Evolutionary conservation across 2,329 filamentous ascomycete species (phyloP), one percentile per base, ranked within the genome.

Genomic region (Akanthomyces dipterigenus): DNA sequence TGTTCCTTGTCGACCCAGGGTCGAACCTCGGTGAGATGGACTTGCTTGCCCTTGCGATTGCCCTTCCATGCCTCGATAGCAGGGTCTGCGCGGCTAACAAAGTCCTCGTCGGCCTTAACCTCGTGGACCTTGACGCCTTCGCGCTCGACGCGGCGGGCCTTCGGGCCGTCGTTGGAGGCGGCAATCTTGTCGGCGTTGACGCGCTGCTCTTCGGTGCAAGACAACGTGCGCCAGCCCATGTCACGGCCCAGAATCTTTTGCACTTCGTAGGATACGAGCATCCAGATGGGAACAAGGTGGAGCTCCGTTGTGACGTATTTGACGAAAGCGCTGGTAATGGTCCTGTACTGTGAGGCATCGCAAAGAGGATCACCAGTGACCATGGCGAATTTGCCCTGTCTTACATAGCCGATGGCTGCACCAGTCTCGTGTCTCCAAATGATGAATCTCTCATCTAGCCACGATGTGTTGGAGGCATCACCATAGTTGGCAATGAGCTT

Each of bases 401-500:
- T 84, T 2, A 95, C 90, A 70, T 90, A 97, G 12, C 91, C 90
- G 38, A 96, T 82, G 5, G 92, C 92, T 0, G 92, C 93, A 54
- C 93, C 93, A 2, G 89, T 93, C 24, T 83, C 76, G 70, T 96
- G 91, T 34, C 93, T 87, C 91, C 91, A 97, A 62, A 96, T 87
- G 70, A 90, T 82, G 72, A 93, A 96, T 7, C 91, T 87, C 7
- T 92, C 89, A 72, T 97, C 93, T 8, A 95, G 83, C 91, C 92
- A 97, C 0, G 91, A 95, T 0, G 93, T 97, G 70, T 96, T 96
- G 54, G 91, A 92, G 2, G 93, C 91, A 73, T 97, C 93, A 64
- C 93, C 93, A 67, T 97, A 97, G 74, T 97, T 97, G 70, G 91
- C 91, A 72, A 97, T 92, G 46, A 97, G 86, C 71, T 96, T 89